Evolutionary conservation across 129 eudicot species (phyloP).

Genomic region (Artemisia annua): DNA sequence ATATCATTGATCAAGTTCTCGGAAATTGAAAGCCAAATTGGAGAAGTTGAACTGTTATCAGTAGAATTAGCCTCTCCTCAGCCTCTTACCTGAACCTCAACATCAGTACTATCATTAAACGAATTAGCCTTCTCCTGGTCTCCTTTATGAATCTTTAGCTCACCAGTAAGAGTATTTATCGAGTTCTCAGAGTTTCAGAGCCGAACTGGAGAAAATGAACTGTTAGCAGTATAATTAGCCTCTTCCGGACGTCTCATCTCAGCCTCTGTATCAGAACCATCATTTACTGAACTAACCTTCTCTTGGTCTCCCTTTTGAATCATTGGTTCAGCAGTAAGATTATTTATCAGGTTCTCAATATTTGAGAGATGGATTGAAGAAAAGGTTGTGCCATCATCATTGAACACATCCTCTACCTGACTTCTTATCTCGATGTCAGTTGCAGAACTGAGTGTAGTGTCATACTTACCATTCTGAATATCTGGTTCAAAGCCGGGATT

Average conservation of each 20-base stretch:
- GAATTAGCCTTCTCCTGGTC: constrained; percentile 22
- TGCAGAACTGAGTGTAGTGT: constrained; percentile 1
- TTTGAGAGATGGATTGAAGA: constrained; percentile 7
- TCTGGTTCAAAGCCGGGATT: background rate
- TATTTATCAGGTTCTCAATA: background rate
- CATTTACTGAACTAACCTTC: background rate
- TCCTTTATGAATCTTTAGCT: constrained; percentile 29
- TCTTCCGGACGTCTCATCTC: constrained; percentile 15
- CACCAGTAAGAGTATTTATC: constrained; percentile 15
- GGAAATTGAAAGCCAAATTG: constrained; percentile 1
- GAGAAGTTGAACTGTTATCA: constrained; percentile 15
- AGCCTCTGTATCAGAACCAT: background rate
- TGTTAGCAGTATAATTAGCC: constrained; percentile 13
- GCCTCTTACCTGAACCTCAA: background rate
- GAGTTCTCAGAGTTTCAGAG: constrained; percentile 11
- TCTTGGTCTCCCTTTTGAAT: background rate
- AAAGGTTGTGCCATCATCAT: constrained; percentile 2
- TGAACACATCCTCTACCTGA: constrained; percentile 22
- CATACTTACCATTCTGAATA: constrained; percentile 4
- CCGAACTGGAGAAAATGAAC: constrained; percentile 9
- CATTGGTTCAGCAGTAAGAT: background rate
- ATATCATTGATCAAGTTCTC: background rate
- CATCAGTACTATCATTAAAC: background rate
- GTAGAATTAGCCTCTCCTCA: constrained; percentile 21
- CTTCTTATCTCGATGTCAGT: constrained; percentile 18